phyloP scores from a whole-genome alignment of 306 rosid species.

The Ziziphus jujuba region DNA sequence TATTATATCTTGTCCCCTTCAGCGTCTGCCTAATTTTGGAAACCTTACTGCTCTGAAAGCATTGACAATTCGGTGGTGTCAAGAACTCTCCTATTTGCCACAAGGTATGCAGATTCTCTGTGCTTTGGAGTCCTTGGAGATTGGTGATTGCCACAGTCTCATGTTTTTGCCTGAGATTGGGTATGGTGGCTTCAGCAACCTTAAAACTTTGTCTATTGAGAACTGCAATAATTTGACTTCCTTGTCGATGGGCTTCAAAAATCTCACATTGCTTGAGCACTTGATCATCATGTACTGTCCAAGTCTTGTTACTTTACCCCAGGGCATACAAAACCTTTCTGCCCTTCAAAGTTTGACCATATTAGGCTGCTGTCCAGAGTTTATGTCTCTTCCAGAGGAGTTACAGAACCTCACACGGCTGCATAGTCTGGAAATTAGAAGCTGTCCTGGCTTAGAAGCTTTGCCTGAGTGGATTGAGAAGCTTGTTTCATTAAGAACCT shows the following conservation, averaged over 20 bases:
- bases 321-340: background rate
- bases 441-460: background rate
- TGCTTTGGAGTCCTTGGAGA: constrained; percentile 8
- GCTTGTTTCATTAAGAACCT: background rate
- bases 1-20: constrained; percentile 1
- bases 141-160: constrained; percentile 6
- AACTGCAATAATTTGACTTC: constrained; percentile 4
- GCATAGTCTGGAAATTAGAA: background rate
- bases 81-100: background rate
- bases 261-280: constrained; percentile 3
- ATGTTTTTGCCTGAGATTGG: background rate
- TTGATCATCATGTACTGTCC: constrained; percentile 13
- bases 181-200: background rate
- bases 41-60: constrained; percentile 5
- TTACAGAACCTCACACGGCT: background rate
- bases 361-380: background rate
- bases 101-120: background rate
- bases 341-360: constrained; percentile 6
- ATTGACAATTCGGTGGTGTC: constrained; percentile 7
- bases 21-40: background rate
- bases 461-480: constrained; percentile 15
- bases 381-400: background rate
- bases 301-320: background rate
- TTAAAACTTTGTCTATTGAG: constrained; percentile 13
- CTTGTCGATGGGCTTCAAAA: constrained; percentile 1